These are phyloP conservation scores for Clavaria fumosa DNA, from an alignment of 768 basidiomycete species.

Conservation along the genomic window DNA sequence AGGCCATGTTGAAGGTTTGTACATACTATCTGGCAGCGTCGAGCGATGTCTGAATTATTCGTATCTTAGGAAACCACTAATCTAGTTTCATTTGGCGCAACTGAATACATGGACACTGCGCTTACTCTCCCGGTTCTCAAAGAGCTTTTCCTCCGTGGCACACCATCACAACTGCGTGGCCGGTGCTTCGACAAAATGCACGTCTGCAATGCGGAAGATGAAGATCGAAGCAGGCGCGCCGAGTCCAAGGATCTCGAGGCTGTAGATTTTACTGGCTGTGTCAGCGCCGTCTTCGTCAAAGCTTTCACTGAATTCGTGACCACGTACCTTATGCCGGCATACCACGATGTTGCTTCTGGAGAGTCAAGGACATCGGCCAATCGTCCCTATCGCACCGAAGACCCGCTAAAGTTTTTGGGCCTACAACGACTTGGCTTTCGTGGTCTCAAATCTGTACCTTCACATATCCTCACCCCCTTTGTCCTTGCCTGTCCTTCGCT, in stretches of 20 bases:
- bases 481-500: constrained; percentile 72
- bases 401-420: constrained; percentile 46
- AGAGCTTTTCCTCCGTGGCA: constrained; percentile 81
- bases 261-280: constrained; percentile 88
- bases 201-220: constrained; percentile 48
- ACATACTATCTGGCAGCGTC: background rate
- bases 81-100: constrained; percentile 78
- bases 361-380: constrained; percentile 21
- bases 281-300: constrained; percentile 78
- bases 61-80: constrained; percentile 69
- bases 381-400: constrained; percentile 29
- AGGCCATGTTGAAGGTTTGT: constrained; percentile 59
- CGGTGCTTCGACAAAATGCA: constrained; percentile 33
- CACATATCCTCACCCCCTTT: constrained; percentile 54
- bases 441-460: constrained; percentile 63
- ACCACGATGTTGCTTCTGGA: constrained; percentile 28
- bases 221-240: constrained; percentile 57
- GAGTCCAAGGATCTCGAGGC: constrained; percentile 74
- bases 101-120: constrained; percentile 96
- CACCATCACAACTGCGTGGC: constrained; percentile 50
- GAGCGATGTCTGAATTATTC: constrained; percentile 8
- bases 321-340: constrained; percentile 36
- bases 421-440: constrained; percentile 68
- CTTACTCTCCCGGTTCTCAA: constrained; percentile 72
- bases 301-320: constrained; percentile 75